Conservation (phyloP, 805 yeast genomes). For the Monosporozyma aerobia region DNA sequence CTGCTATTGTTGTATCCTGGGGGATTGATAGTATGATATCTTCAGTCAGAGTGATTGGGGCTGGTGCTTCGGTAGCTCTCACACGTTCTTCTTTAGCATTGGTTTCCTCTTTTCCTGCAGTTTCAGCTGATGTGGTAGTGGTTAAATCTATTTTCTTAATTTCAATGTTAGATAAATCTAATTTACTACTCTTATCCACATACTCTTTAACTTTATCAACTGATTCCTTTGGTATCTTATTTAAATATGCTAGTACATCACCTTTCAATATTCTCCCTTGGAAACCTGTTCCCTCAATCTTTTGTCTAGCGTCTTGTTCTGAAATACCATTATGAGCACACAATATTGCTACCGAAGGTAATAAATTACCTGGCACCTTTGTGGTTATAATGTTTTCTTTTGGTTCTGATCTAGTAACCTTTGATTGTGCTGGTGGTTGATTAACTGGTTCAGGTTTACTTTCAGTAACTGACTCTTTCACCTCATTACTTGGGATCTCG, state of each 20-base stretch:
- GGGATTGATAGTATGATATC: constrained; percentile 27
- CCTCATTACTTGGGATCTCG: constrained; percentile 39
- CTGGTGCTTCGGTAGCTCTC: background rate
- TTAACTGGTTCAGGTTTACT: constrained; percentile 6
- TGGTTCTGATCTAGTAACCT: constrained; percentile 7
- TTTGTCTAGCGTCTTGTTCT: constrained; percentile 55
- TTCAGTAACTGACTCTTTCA: constrained; percentile 7
- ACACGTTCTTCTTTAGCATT: background rate
- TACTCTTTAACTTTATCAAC: constrained; percentile 46
- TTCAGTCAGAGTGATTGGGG: constrained; percentile 10
- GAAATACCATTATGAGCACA: constrained; percentile 56
- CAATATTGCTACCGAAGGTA: constrained; percentile 71
- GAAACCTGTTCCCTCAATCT: constrained; percentile 81
- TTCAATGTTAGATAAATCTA: constrained; percentile 66
- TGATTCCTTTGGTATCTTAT: constrained; percentile 53
- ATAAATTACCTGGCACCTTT: constrained; percentile 27
- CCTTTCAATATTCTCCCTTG: constrained; percentile 83
- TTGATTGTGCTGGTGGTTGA: background rate
- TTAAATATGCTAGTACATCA: constrained; percentile 79
- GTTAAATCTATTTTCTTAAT: constrained; percentile 22
- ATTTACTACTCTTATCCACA: constrained; percentile 46
- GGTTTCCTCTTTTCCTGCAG: background rate
- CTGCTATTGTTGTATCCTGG: constrained; percentile 8
- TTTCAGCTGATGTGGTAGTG: constrained; percentile 8
- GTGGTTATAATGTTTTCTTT: constrained; percentile 9